Percentiles rank a stretch among this genome's conserved stretches.
Evolutionary conservation across 345 rosid genomes (phyloP).

Genomic region (Hirschfeldia incana): DNA sequence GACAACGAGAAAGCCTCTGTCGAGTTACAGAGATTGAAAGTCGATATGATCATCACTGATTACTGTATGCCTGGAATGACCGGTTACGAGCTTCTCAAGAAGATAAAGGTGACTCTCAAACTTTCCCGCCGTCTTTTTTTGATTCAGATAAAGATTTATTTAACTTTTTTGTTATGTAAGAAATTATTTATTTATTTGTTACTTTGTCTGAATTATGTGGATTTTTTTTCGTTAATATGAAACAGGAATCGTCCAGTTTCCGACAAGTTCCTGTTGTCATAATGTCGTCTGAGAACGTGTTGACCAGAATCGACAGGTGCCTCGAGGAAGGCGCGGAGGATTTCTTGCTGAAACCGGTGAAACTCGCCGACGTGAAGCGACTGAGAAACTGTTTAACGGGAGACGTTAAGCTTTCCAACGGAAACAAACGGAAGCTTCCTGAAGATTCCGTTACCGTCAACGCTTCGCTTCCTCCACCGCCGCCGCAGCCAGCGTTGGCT

Average conservation of each 20-base stretch:
- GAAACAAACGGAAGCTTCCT: slow-evolving; percentile 59
- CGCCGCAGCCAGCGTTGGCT: slow-evolving; percentile 30
- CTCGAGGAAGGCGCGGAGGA: slow-evolving; percentile 97
- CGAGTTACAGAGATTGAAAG: slow-evolving; percentile 61
- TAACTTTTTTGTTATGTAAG: too few species aligned
- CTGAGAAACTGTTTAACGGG: slow-evolving; percentile 56
- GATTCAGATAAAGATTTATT: neutral
- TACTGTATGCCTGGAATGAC: slow-evolving; percentile 99
- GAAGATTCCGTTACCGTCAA: slow-evolving; percentile 41
- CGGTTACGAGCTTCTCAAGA: slow-evolving; percentile 93
- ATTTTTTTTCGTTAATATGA: neutral
- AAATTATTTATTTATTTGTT: too few species aligned
- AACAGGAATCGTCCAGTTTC: slow-evolving; percentile 76
- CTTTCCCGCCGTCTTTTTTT: slow-evolving; percentile 10
- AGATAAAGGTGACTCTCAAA: slow-evolving; percentile 60
- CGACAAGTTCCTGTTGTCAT: slow-evolving; percentile 84
- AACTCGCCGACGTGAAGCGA: slow-evolving; percentile 78
- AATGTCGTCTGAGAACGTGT: slow-evolving; percentile 89
- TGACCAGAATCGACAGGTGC: slow-evolving; percentile 87
- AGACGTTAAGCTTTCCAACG: slow-evolving; percentile 37
- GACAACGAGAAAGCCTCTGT: slow-evolving; percentile 54
- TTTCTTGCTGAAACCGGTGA: slow-evolving; percentile 90
- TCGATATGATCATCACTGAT: slow-evolving; percentile 90
- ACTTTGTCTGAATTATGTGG: neutral
- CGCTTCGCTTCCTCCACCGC: slow-evolving; percentile 38